Conservation (phyloP, 2,329 filamentous ascomycete species). For the Albifimbria verrucaria region DNA sequence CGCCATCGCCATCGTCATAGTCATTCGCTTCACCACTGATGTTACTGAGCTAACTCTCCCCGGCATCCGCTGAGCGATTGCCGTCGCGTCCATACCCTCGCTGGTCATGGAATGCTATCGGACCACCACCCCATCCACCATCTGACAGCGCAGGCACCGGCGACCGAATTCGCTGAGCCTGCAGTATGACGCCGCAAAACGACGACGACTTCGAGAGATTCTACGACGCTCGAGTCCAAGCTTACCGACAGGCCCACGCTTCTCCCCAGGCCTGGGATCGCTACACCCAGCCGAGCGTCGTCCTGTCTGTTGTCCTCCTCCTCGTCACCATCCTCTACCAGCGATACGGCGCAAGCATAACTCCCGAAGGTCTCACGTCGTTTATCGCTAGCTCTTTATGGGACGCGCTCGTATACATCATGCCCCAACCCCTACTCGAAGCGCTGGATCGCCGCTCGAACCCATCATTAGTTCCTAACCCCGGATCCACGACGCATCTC, state of each 20-base stretch:
- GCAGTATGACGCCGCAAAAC: constrained; percentile 32
- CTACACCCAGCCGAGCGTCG: constrained; percentile 29
- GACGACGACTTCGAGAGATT: constrained; percentile 27
- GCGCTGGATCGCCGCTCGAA: constrained; percentile 53
- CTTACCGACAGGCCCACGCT: constrained; percentile 25
- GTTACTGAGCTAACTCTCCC: no score
- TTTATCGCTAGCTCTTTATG: constrained; percentile 47
- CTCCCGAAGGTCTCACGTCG: constrained; percentile 22
- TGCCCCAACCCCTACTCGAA: constrained; percentile 56
- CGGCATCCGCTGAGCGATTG: no score
- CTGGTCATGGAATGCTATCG: constrained; percentile 21
- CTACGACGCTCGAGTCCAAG: constrained; percentile 32
- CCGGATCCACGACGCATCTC: constrained; percentile 33
- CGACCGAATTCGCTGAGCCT: constrained; percentile 11
- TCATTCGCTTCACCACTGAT: no score
- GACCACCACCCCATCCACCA: constrained; percentile 13
- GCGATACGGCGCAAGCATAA: constrained; percentile 27
- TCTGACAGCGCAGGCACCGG: constrained; percentile 16
- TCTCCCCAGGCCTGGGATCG: constrained; percentile 25
- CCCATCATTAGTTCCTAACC: constrained; percentile 38
- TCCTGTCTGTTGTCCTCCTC: constrained; percentile 31
- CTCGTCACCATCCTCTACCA: constrained; percentile 30
- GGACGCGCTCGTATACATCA: constrained; percentile 55
- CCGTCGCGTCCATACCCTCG: constrained; percentile 8
- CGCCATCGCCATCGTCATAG: no score